Conservation (phyloP, 2,329 filamentous ascomycete species). For the Akanthomyces dipterigenus region DNA sequence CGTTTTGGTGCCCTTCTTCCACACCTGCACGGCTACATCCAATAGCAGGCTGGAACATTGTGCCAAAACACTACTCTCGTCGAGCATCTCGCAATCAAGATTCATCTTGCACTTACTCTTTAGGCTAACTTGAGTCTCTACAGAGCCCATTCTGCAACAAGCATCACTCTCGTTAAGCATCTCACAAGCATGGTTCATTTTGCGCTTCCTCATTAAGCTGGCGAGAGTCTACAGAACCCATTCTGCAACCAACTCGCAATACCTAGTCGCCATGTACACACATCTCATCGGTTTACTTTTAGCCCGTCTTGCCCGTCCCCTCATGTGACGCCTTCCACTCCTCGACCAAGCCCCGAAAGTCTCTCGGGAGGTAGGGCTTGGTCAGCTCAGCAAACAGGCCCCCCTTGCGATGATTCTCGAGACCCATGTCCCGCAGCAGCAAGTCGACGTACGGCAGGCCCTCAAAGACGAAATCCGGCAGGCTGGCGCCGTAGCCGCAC, state of each 20-base stretch:
- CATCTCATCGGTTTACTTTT: neutral
- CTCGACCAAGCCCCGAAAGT: constrained; percentile 21
- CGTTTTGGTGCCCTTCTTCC: too few species aligned
- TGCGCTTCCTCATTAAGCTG: too few species aligned
- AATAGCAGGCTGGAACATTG: too few species aligned
- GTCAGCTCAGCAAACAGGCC: constrained; percentile 14
- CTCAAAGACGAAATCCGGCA: constrained; percentile 55
- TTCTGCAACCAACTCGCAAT: too few species aligned
- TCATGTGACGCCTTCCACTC: constrained; percentile 20
- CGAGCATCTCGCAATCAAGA: too few species aligned
- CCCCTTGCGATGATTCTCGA: constrained; percentile 15
- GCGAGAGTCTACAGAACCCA: neutral
- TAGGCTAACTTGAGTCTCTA: neutral
- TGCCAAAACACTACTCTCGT: too few species aligned
- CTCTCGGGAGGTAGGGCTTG: constrained; percentile 13
- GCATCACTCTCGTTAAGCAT: too few species aligned
- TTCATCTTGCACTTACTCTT: too few species aligned
- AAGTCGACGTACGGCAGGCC: constrained; percentile 44
- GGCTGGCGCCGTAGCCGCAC: constrained; percentile 40
- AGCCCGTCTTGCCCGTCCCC: neutral
- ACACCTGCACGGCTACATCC: too few species aligned
- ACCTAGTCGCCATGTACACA: neutral
- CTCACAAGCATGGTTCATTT: too few species aligned
- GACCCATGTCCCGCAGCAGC: constrained; percentile 16
- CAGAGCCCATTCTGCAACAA: neutral